Conservation (phyloP, 805 yeast species). For the Ogataea henricii region DNA sequence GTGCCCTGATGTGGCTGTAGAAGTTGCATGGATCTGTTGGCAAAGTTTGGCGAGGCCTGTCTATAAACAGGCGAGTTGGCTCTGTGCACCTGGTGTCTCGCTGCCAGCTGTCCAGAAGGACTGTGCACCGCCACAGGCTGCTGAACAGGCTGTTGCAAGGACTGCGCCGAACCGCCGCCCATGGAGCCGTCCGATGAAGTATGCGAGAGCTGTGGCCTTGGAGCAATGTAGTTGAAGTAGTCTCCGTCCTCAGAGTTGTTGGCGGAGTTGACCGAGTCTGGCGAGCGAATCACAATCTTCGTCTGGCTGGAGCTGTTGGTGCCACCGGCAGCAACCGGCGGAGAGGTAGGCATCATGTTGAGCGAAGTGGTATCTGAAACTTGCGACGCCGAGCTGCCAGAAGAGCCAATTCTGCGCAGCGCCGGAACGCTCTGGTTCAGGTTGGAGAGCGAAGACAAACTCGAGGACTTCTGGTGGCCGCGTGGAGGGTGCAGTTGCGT, state of each 20-base stretch:
- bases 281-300: slow-evolving; percentile 18
- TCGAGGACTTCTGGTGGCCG: slow-evolving; percentile 15
- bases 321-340: slow-evolving; percentile 7
- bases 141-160: no score
- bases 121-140: slow-evolving; percentile 11
- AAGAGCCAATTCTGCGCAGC: slow-evolving; percentile 14
- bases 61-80: slow-evolving; percentile 12
- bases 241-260: slow-evolving; percentile 19
- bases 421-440: slow-evolving; percentile 9
- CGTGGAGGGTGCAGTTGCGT: background rate
- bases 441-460: slow-evolving; percentile 18
- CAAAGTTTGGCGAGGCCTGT: slow-evolving; percentile 14
- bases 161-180: slow-evolving; percentile 9
- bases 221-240: slow-evolving; percentile 33
- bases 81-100: slow-evolving; percentile 20
- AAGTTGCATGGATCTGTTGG: slow-evolving; percentile 7
- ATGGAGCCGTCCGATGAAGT: slow-evolving; percentile 12
- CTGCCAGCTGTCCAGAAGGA: slow-evolving; percentile 12
- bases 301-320: slow-evolving; percentile 10
- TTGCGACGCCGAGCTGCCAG: slow-evolving; percentile 18
- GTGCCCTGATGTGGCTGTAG: slow-evolving; percentile 3
- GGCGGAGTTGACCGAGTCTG: slow-evolving; percentile 15
- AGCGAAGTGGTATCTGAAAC: slow-evolving; percentile 16
- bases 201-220: slow-evolving; percentile 25
- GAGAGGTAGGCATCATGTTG: slow-evolving; percentile 18